Conservation (phyloP, 2,329 filamentous ascomycete species). For the Penicillium frequentans region DNA sequence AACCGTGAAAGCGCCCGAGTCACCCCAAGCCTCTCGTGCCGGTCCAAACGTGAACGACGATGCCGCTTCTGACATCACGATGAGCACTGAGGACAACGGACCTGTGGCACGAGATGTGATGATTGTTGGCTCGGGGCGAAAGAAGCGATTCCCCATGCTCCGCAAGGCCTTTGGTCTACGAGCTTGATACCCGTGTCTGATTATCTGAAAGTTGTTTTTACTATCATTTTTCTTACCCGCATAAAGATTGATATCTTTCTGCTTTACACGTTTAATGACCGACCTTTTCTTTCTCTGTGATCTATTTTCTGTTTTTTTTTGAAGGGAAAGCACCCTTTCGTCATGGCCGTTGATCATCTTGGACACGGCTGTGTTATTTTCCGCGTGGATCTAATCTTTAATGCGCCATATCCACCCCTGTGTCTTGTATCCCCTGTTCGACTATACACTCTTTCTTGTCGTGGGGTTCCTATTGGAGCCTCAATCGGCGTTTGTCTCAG, state of each 20-base stretch:
- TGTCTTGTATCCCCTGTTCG: slow-evolving; percentile 3
- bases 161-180: slow-evolving; percentile 47
- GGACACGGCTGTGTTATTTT: slow-evolving; percentile 6
- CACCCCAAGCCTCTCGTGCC: slow-evolving; percentile 1
- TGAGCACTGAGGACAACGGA: slow-evolving; percentile 14
- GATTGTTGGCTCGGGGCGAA: slow-evolving; percentile 40
- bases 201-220: background rate
- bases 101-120: slow-evolving; percentile 29
- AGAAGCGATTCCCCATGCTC: slow-evolving; percentile 47
- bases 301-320: background rate
- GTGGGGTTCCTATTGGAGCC: background rate
- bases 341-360: background rate
- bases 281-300: slow-evolving; percentile 5
- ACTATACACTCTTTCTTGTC: slow-evolving; percentile 3
- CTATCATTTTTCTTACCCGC: background rate
- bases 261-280: slow-evolving; percentile 11
- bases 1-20: slow-evolving; percentile 9
- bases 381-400: slow-evolving; percentile 24
- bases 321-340: background rate
- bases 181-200: slow-evolving; percentile 8
- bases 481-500: background rate
- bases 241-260: slow-evolving; percentile 5
- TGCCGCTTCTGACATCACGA: slow-evolving; percentile 11
- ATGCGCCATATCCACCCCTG: slow-evolving; percentile 19
- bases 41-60: slow-evolving; percentile 12